A percentile compares a stretch with the other conserved stretches of the same genome.
phyloP scores from a whole-genome alignment of 768 basidiomycete genomes.

The Rhodotorula sphaerocarpa region DNA sequence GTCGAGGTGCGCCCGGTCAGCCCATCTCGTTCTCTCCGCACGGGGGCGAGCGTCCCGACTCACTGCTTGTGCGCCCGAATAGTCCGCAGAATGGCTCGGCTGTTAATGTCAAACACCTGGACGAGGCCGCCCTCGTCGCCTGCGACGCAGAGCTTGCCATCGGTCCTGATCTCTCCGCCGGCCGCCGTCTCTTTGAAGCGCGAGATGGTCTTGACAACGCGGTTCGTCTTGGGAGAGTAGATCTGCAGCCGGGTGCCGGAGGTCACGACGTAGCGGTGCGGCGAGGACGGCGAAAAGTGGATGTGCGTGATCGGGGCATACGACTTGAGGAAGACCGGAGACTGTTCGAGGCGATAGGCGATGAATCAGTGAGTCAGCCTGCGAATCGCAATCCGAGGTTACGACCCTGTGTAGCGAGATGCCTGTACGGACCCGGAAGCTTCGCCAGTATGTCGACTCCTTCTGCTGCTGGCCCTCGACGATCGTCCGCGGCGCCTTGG shows the following conservation, averaged over 20 bases:
- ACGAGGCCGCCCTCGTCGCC: constrained; percentile 90
- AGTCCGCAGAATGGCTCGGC: constrained; percentile 83
- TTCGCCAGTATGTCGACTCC: constrained; percentile 37
- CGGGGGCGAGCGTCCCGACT: constrained; percentile 27
- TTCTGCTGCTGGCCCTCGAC: constrained; percentile 26
- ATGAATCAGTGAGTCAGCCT: no score
- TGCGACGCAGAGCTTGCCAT: constrained; percentile 90
- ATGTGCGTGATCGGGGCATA: constrained; percentile 91
- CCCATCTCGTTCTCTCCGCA: neutral
- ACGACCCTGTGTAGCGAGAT: no score
- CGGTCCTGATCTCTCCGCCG: constrained; percentile 75
- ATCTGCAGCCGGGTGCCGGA: constrained; percentile 88
- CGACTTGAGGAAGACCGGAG: constrained; percentile 76
- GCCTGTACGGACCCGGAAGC: constrained; percentile 34
- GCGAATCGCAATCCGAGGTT: no score
- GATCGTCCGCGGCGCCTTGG: constrained; percentile 22
- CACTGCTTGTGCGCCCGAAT: constrained; percentile 85
- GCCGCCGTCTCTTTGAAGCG: constrained; percentile 94
- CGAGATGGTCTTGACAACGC: constrained; percentile 89
- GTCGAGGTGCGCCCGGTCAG: neutral
- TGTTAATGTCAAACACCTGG: constrained; percentile 85
- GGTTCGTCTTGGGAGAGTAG: constrained; percentile 92
- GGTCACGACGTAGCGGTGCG: constrained; percentile 91
- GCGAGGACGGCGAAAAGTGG: constrained; percentile 77
- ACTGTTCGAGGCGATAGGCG: constrained; percentile 4